Base-by-base conservation (phyloP, 2,329 filamentous ascomycete species). In the Phyllosticta citribraziliensis region DNA sequence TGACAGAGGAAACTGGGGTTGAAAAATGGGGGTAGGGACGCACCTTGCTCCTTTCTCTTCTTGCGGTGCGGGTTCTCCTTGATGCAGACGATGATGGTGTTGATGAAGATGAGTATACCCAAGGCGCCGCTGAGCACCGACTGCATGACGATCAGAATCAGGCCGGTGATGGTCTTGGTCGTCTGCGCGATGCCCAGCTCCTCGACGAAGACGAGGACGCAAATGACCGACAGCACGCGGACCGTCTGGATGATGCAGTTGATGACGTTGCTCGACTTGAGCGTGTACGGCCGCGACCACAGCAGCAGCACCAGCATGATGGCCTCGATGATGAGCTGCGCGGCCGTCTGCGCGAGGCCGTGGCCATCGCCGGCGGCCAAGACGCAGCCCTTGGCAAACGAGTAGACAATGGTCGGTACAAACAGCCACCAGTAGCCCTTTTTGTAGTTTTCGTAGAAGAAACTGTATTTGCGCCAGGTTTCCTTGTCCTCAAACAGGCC, bases 381-480 rank as follows among this genome's bases (percentile, higher is more conserved):
- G 62, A 93, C 85, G 64, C 86, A 88, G 60, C 93, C 92, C 77
- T 94, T 94, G 71, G 85, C 87, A 70, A 97, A 91, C 79, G 92
- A 88, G 79, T 97, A 97, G 65, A 91, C 64, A 69, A 97, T 96
- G 64, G 83, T 80, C 0, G 94, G 94, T 14, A 97, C 82, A 71
- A 99, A 97, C 24, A 97, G 76, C 93, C 93, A 97, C 94, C 94
- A 99, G 79, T 93, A 96, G 67, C 87, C 85, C 75, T 89, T 91
- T 78, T 91, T 91, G 81, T 96, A 97, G 67, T 87, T 88, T 70
- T 97, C 94, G 79, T 99, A 99, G 78, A 99, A 97, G 64, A 97
- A 81, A 69, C 89, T 94, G 81, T 99, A 99, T 78, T 94, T 96
- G 73, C 90, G 82, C 92, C 94, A 97, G 51, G 88, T 86, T 62